These are phyloP conservation scores for Ophryocystis elektroscirrha DNA, from an alignment of 169 alveolate species.

Conservation along the genomic window DNA sequence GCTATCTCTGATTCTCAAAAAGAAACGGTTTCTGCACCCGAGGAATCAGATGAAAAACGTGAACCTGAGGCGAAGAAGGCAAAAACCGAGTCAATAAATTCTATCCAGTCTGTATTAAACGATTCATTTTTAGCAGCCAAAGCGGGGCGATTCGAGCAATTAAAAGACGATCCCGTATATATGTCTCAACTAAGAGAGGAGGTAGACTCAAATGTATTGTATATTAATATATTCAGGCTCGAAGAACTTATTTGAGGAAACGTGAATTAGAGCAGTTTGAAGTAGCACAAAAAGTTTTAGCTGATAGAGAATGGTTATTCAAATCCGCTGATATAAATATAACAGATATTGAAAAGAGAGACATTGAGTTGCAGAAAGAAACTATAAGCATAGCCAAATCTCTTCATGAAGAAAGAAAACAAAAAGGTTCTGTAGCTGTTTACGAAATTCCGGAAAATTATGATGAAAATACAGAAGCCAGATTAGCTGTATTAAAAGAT, in stretches of 20 bases:
- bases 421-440: constrained; percentile 4
- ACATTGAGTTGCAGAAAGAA: constrained; percentile 47
- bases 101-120: no score
- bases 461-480: constrained; percentile 15
- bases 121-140: constrained; percentile 22
- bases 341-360: constrained; percentile 41
- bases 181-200: constrained; percentile 35
- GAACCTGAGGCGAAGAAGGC: no score
- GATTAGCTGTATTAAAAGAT: constrained; percentile 16
- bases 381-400: constrained; percentile 55
- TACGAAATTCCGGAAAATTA: constrained; percentile 23
- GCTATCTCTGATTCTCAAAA: no score
- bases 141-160: constrained; percentile 31
- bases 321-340: constrained; percentile 35
- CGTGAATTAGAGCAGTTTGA: constrained; percentile 68
- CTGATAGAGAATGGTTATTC: constrained; percentile 54
- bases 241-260: constrained; percentile 70
- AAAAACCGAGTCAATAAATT: no score
- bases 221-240: no score
- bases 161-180: constrained; percentile 29
- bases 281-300: constrained; percentile 65
- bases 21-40: no score
- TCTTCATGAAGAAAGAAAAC: constrained; percentile 45
- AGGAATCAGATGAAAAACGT: no score
- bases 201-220: no score